A percentile compares a stretch with the other conserved stretches of the same genome.
Evolutionary conservation across 2,329 filamentous ascomycete species (phyloP).

Genomic region (Colletotrichum sp.): DNA sequence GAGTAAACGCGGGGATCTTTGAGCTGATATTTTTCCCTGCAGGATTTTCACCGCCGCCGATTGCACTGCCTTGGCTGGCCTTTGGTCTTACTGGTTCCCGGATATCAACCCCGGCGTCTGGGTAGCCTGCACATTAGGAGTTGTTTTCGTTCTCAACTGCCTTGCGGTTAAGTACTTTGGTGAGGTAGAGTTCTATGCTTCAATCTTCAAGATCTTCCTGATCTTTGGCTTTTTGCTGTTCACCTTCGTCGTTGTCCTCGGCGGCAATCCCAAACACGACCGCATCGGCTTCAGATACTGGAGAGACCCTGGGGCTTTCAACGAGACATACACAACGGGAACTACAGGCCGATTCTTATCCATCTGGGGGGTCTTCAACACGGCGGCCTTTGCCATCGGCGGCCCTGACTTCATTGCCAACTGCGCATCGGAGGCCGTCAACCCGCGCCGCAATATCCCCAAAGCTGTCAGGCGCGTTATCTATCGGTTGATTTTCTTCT

Average conservation of each 20-base stretch:
- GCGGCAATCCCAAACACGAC: background rate
- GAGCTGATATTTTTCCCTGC: background rate
- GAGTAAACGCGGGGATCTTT: fast-evolving
- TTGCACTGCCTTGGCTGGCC: background rate
- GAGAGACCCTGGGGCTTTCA: background rate
- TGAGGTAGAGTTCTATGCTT: background rate
- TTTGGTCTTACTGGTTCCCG: background rate
- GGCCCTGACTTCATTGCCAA: background rate
- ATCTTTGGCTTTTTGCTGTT: background rate
- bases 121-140: background rate
- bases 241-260: background rate
- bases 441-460: background rate
- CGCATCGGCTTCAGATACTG: background rate
- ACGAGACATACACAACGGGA: background rate
- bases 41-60: background rate
- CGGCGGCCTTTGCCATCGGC: background rate
- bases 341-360: background rate
- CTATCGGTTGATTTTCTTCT: background rate
- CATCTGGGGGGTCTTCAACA: background rate
- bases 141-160: background rate
- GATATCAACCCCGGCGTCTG: background rate
- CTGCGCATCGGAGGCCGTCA: background rate
- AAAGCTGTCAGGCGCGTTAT: background rate
- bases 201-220: background rate
- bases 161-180: background rate